A percentile compares a stretch with the other conserved stretches of the same genome.
phyloP scores from a whole-genome alignment of 2,329 filamentous ascomycete genomes.

The Fusarium palustre region DNA sequence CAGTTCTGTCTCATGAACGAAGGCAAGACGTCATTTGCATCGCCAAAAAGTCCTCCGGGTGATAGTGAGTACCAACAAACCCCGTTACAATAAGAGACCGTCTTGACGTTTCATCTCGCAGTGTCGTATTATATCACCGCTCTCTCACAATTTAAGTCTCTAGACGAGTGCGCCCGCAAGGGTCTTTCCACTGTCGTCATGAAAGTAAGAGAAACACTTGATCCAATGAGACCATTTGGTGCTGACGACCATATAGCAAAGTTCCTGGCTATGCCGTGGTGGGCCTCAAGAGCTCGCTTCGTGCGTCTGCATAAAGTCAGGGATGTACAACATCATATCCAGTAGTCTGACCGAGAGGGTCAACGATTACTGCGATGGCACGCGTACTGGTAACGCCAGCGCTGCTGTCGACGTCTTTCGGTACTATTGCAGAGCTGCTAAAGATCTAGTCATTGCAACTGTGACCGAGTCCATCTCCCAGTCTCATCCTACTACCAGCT shows the following conservation, averaged over 20 bases:
- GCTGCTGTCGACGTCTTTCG: slow-evolving; percentile 61
- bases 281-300: slow-evolving; percentile 64
- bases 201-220: slow-evolving; percentile 48
- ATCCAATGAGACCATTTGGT: fast-evolving
- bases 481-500: slow-evolving; percentile 32
- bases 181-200: slow-evolving; percentile 59
- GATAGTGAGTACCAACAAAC: slow-evolving; percentile 56
- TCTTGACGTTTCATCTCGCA: slow-evolving; percentile 35
- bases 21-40: slow-evolving; percentile 63
- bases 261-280: slow-evolving; percentile 55
- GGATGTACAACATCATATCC: slow-evolving; percentile 58
- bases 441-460: slow-evolving; percentile 55
- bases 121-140: slow-evolving; percentile 68
- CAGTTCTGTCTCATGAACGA: slow-evolving; percentile 64
- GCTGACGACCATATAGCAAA: slow-evolving; percentile 44
- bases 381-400: slow-evolving; percentile 57
- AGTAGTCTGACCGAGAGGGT: slow-evolving; percentile 59
- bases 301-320: slow-evolving; percentile 64
- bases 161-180: slow-evolving; percentile 59
- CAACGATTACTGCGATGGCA: slow-evolving; percentile 58
- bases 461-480: slow-evolving; percentile 54
- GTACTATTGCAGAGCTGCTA: slow-evolving; percentile 64
- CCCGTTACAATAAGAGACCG: fast-evolving
- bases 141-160: slow-evolving; percentile 58
- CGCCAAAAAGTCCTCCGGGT: slow-evolving; percentile 60